These are phyloP conservation scores for Globisporangium sylvaticum DNA, from an alignment of 352 stramenopile species.

Conservation along the genomic window DNA sequence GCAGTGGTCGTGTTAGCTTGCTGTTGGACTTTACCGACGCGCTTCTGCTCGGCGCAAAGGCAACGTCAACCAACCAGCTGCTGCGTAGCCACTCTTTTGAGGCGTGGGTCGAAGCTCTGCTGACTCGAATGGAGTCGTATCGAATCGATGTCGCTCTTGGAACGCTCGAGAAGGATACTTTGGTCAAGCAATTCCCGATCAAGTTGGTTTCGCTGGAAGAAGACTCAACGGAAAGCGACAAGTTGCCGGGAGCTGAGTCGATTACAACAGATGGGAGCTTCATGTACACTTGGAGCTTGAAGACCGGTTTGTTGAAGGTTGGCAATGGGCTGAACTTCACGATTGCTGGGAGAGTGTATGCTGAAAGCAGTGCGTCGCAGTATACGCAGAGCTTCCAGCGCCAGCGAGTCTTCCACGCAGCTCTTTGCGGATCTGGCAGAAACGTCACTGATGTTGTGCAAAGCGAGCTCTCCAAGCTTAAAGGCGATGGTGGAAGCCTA, in stretches of 20 bases:
- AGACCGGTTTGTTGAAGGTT: constrained; percentile 50
- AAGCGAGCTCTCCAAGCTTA: constrained; percentile 11
- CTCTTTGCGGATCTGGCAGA: constrained; percentile 38
- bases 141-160: constrained; percentile 52
- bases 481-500: not conserved
- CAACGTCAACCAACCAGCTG: not conserved
- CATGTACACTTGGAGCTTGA: constrained; percentile 52
- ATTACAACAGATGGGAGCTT: constrained; percentile 67
- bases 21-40: constrained; percentile 50
- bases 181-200: constrained; percentile 46
- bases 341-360: constrained; percentile 66
- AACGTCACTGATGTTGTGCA: constrained; percentile 32
- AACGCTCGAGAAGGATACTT: constrained; percentile 32
- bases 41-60: constrained; percentile 11
- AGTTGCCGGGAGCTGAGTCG: constrained; percentile 16
- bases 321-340: constrained; percentile 71
- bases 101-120: constrained; percentile 34
- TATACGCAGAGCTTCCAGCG: constrained; percentile 28
- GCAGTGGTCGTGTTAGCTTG: constrained; percentile 41
- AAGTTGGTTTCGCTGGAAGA: constrained; percentile 31
- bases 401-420: constrained; percentile 22
- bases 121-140: constrained; percentile 48
- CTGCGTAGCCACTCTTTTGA: constrained; percentile 30
- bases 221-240: constrained; percentile 12
- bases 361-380: constrained; percentile 19